Percentiles rank a stretch among this genome's conserved stretches.
These are phyloP conservation scores for Lasiodiplodia gonubiensis DNA, from an alignment of 2,329 filamentous ascomycete genomes.

Conservation along the genomic window DNA sequence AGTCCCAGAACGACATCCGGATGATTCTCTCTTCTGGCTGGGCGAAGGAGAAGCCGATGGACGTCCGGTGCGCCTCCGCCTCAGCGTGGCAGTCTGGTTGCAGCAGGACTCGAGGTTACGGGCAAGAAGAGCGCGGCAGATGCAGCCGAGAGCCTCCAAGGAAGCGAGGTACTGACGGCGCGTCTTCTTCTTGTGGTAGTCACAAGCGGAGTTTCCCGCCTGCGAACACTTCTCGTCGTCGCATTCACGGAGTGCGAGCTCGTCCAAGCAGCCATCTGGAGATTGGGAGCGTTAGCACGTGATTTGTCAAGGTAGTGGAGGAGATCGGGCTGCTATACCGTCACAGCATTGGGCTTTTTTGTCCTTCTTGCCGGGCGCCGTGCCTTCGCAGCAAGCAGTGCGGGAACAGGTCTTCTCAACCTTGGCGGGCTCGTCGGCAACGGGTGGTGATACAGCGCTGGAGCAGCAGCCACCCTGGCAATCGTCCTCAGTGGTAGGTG, in stretches of 20 bases:
- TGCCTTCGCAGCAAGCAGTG: constrained; percentile 5
- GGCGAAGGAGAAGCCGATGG: not conserved
- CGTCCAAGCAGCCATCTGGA: constrained; percentile 20
- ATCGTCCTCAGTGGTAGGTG: not conserved
- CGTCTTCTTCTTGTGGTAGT: constrained; percentile 20
- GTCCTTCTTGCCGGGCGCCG: not conserved
- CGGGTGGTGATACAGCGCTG: not conserved
- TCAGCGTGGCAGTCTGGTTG: constrained; percentile 1
- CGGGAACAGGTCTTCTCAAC: not conserved
- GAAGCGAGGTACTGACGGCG: constrained; percentile 14
- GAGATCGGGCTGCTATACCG: not conserved
- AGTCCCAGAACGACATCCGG: not conserved
- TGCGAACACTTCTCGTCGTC: not conserved
- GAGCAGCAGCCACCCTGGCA: constrained; percentile 4
- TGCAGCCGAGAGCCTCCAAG: constrained; percentile 25
- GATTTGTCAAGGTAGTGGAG: not conserved
- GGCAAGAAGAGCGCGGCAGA: constrained; percentile 20
- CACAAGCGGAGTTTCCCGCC: not conserved
- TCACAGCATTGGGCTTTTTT: constrained; percentile 24
- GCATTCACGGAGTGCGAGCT: constrained; percentile 20
- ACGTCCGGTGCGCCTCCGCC: constrained; percentile 2
- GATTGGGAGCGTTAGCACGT: not conserved
- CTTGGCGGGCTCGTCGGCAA: no score
- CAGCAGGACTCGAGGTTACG: constrained; percentile 25
- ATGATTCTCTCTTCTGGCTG: not conserved